These are phyloP conservation scores for Plenodomus lindquistii DNA, from an alignment of 2,329 filamentous ascomycete species.

Conservation along the genomic window DNA sequence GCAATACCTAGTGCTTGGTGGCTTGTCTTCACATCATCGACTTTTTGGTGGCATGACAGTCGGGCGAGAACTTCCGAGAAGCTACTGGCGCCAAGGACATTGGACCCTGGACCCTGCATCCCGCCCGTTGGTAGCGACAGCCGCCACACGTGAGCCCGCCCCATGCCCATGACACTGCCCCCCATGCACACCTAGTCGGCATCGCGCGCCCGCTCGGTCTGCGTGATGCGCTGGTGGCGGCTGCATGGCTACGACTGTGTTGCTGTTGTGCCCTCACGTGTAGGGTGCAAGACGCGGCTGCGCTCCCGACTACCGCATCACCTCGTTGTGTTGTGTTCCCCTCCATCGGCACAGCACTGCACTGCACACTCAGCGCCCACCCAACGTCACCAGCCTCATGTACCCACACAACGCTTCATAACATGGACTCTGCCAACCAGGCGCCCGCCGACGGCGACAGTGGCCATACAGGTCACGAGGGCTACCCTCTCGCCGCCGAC, in stretches of 20 bases:
- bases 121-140: conserved; percentile 9
- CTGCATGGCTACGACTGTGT: no score
- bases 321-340: conserved; percentile 8
- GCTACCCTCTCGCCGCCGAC: conserved; percentile 13
- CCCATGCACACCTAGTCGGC: no score
- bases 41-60: conserved; percentile 16
- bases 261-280: conserved; percentile 1
- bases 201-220: no score
- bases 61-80: background rate
- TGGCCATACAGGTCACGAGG: background rate
- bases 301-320: no score
- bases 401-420: conserved; percentile 7
- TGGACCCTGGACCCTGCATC: conserved; percentile 14
- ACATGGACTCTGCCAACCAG: conserved; percentile 22
- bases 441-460: conserved; percentile 15
- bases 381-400: conserved; percentile 7
- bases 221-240: no score
- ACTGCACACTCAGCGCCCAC: background rate
- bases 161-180: no score
- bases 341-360: conserved; percentile 3
- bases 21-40: conserved; percentile 4
- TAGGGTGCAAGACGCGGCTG: conserved; percentile 1
- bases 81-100: conserved; percentile 1
- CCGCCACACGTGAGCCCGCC: conserved; percentile 1
- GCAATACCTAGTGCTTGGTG: no score